A percentile compares a stretch with the other conserved stretches of the same genome.
Conservation (phyloP, 2,329 filamentous ascomycete genomes). For the Sporothrix schenckii region DNA sequence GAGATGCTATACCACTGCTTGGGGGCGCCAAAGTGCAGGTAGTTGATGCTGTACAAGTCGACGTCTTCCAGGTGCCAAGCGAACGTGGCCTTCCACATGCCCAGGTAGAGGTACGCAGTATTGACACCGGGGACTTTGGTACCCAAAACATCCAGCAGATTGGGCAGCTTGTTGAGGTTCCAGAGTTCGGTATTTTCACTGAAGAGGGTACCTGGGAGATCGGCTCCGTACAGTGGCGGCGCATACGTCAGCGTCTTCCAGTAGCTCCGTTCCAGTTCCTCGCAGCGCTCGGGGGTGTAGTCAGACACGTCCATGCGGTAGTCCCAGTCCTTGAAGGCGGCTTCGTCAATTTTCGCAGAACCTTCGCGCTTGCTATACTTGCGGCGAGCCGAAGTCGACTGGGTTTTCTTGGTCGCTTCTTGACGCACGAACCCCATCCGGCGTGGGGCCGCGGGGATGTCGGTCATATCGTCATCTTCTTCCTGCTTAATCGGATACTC, state of each 20-base stretch:
- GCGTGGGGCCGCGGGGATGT: slow-evolving; percentile 42
- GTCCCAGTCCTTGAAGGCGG: slow-evolving; percentile 86
- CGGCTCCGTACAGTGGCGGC: slow-evolving; percentile 90
- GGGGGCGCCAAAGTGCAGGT: slow-evolving; percentile 95
- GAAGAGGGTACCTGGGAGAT: slow-evolving; percentile 94
- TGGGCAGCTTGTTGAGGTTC: slow-evolving; percentile 95
- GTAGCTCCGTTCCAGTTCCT: slow-evolving; percentile 91
- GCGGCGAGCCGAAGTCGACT: slow-evolving; percentile 82
- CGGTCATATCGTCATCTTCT: slow-evolving; percentile 47
- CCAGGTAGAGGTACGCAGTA: slow-evolving; percentile 94
- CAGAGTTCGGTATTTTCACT: slow-evolving; percentile 80
- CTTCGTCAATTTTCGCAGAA: slow-evolving; percentile 81
- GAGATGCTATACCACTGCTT: slow-evolving; percentile 99
- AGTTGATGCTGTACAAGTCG: slow-evolving; percentile 99
- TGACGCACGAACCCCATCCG: slow-evolving; percentile 56
- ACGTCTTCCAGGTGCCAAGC: slow-evolving; percentile 99
- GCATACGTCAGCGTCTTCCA: slow-evolving; percentile 98
- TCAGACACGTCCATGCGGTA: slow-evolving; percentile 87
- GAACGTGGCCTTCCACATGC: slow-evolving; percentile 99
- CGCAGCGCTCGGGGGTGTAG: slow-evolving; percentile 86
- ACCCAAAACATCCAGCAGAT: slow-evolving; percentile 88
- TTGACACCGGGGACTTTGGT: slow-evolving; percentile 97
- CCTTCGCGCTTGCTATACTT: slow-evolving; percentile 82
- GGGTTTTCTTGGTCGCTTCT: slow-evolving; percentile 59
- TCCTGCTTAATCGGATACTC: slow-evolving; percentile 52